phyloP scores from a whole-genome alignment of 306 rosid species.

The Prunus dulcis region DNA sequence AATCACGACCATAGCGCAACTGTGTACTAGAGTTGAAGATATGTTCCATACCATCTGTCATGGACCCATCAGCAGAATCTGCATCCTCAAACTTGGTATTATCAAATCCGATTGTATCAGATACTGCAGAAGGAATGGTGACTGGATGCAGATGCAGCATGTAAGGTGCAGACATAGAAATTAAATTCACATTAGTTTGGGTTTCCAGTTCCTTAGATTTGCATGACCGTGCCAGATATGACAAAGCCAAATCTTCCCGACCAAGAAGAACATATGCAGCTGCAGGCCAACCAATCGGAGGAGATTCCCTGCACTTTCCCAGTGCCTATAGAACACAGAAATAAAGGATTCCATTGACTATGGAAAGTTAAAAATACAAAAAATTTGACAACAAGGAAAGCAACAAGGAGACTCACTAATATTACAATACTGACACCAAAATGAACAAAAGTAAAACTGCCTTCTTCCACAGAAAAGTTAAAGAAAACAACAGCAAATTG shows the following conservation, averaged over 20 bases:
- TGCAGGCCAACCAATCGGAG: constrained; percentile 94
- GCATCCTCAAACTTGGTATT: constrained; percentile 83
- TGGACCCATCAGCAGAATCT: constrained; percentile 90
- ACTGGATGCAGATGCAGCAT: constrained; percentile 95
- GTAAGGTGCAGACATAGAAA: constrained; percentile 94
- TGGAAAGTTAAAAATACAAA: constrained; percentile 1
- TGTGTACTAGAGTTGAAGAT: constrained; percentile 97
- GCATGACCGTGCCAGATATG: constrained; percentile 63
- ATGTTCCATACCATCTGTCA: constrained; percentile 95
- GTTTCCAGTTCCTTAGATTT: constrained; percentile 78
- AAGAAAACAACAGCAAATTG: not conserved
- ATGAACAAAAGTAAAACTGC: not conserved
- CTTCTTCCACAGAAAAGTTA: not conserved
- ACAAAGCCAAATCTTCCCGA: constrained; percentile 96
- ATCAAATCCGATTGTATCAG: constrained; percentile 84
- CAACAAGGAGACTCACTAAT: constrained; percentile 10
- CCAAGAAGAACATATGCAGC: constrained; percentile 97
- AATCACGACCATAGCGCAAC: constrained; percentile 91
- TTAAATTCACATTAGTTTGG: constrained; percentile 78
- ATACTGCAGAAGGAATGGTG: constrained; percentile 81
- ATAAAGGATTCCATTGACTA: constrained; percentile 14
- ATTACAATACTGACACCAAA: constrained; percentile 1
- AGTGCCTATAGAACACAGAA: constrained; percentile 66
- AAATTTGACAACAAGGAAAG: not conserved
- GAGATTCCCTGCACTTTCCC: constrained; percentile 94